phyloP scores from a whole-genome alignment of 2,329 filamentous ascomycete species.

The Ophiocordyceps polyrhachis-furcata region DNA sequence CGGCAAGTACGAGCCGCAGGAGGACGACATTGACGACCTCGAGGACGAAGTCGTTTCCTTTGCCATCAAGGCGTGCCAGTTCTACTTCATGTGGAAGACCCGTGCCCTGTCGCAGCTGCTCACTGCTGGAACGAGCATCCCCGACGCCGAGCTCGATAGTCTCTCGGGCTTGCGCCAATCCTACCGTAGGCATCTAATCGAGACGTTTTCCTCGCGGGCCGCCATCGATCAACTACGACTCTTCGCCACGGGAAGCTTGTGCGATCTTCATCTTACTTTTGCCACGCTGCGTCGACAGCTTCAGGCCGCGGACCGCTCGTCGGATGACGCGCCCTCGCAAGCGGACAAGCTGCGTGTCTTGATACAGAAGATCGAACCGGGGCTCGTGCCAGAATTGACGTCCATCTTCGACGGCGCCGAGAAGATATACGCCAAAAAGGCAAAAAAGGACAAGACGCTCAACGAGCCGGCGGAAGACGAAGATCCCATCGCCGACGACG shows the following conservation, averaged over 20 bases:
- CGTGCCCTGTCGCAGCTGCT: constrained; percentile 38
- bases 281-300: constrained; percentile 45
- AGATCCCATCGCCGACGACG: constrained; percentile 47
- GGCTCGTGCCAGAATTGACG: constrained; percentile 47
- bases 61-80: constrained; percentile 57
- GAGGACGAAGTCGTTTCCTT: constrained; percentile 65
- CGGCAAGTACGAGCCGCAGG: constrained; percentile 48
- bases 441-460: constrained; percentile 34
- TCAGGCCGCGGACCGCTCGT: constrained; percentile 17
- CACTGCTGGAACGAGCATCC: constrained; percentile 32
- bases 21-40: constrained; percentile 52
- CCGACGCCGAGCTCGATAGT: constrained; percentile 39
- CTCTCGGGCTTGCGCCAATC: constrained; percentile 35
- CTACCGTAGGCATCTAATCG: constrained; percentile 45
- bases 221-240: constrained; percentile 64
- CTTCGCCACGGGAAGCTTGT: constrained; percentile 53
- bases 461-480: constrained; percentile 54
- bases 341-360: constrained; percentile 21
- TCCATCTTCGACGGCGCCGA: constrained; percentile 64
- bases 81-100: constrained; percentile 94
- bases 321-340: constrained; percentile 5
- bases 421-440: constrained; percentile 55
- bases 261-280: constrained; percentile 71
- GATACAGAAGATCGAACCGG: constrained; percentile 48
- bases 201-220: constrained; percentile 46